phyloP scores from a whole-genome alignment of 2,329 filamentous ascomycete genomes.

The Pleomassaria siparia region DNA sequence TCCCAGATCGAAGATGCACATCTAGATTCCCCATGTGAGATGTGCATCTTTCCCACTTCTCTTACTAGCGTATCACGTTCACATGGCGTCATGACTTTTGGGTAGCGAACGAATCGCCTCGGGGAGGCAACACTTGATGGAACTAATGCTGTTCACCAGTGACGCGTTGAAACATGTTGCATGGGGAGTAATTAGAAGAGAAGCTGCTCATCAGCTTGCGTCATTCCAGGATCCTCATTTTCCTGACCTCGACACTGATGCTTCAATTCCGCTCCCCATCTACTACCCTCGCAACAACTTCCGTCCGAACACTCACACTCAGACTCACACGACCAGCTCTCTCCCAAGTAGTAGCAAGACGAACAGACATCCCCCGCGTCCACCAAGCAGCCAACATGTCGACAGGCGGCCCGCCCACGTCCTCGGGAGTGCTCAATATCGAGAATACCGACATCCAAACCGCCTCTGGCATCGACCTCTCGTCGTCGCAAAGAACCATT shows the following conservation, averaged over 20 bases:
- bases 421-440: constrained; percentile 44
- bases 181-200: constrained; percentile 4
- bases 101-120: constrained; percentile 14
- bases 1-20: not conserved
- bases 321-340: constrained; percentile 20
- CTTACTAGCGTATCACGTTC: constrained; percentile 2
- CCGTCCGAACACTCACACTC: no score
- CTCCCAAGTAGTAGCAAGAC: constrained; percentile 16
- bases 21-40: constrained; percentile 7
- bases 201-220: not conserved
- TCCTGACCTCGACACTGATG: constrained; percentile 8
- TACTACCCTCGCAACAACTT: constrained; percentile 5
- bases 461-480: constrained; percentile 54
- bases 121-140: constrained; percentile 1
- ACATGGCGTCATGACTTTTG: constrained; percentile 33
- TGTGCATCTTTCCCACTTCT: constrained; percentile 13
- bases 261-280: constrained; percentile 10
- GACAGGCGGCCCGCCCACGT: constrained; percentile 16
- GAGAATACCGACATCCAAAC: constrained; percentile 59
- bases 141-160: constrained; percentile 6
- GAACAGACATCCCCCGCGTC: constrained; percentile 12
- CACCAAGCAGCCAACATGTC: constrained; percentile 35
- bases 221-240: not conserved
- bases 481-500: constrained; percentile 54
- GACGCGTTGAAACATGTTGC: constrained; percentile 8